phyloP scores from a whole-genome alignment of 2,329 filamentous ascomycete genomes.

The Epichloe amarillans region DNA sequence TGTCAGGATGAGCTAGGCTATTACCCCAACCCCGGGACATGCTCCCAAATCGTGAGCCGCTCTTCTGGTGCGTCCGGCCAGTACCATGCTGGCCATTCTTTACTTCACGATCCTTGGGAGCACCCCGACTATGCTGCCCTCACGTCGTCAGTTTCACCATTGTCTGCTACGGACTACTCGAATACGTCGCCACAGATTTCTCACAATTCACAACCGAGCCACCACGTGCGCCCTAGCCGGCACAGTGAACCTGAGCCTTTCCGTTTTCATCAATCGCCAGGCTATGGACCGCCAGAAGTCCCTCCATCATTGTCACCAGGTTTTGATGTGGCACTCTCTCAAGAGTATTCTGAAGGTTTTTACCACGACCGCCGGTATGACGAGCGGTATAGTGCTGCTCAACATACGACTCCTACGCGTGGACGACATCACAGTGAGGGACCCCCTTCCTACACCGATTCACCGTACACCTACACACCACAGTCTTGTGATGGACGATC shows the following conservation, averaged over 20 bases:
- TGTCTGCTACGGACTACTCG: slow-evolving; percentile 22
- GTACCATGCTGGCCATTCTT: slow-evolving; percentile 12
- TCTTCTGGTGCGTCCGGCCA: slow-evolving; percentile 18
- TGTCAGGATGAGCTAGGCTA: slow-evolving; percentile 26
- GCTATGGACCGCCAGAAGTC: slow-evolving; percentile 32
- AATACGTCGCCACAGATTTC: slow-evolving; percentile 15
- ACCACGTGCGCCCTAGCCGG: slow-evolving; percentile 18
- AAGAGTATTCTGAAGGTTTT: slow-evolving; percentile 42
- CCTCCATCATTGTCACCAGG: slow-evolving; percentile 49
- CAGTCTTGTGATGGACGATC: slow-evolving; percentile 31
- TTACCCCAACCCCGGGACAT: slow-evolving; percentile 26
- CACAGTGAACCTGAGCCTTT: slow-evolving; percentile 24
- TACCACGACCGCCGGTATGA: slow-evolving; percentile 16
- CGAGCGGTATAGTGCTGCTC: slow-evolving; percentile 28
- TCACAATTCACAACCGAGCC: slow-evolving; percentile 18
- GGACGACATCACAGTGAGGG: slow-evolving; percentile 26
- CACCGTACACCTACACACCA: slow-evolving; percentile 21
- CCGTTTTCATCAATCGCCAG: slow-evolving; percentile 17
- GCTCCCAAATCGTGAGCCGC: slow-evolving; percentile 29
- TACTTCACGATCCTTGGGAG: slow-evolving; percentile 10
- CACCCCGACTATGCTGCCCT: slow-evolving; percentile 11
- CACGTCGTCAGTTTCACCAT: slow-evolving; percentile 16
- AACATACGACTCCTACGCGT: slow-evolving; percentile 27
- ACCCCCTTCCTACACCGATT: slow-evolving; percentile 12
- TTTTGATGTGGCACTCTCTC: slow-evolving; percentile 40